Conservation (phyloP, 129 eudicot genomes). For the Tagetes patula region DNA sequence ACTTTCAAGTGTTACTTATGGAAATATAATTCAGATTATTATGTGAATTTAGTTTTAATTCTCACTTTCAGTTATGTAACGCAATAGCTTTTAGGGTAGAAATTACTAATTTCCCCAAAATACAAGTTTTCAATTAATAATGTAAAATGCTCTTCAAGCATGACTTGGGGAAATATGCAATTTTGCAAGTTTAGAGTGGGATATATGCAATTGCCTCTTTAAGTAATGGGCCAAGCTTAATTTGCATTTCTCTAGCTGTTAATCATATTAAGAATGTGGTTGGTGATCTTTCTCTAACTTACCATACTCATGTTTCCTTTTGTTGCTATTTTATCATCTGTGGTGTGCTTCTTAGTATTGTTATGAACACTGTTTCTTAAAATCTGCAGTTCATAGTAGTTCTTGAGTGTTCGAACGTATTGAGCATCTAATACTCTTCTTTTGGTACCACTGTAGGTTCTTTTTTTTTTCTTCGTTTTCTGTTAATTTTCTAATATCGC, state of each 20-base stretch:
- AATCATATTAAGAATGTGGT: neutral
- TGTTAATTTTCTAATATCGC: neutral
- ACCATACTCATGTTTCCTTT: neutral
- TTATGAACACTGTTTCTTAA: neutral
- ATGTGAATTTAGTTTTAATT: conserved; percentile 9
- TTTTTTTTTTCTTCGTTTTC: neutral
- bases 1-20: neutral
- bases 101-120: neutral
- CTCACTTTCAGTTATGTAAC: neutral
- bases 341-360: neutral
- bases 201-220: neutral
- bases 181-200: too few relatives aligned
- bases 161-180: too few relatives aligned
- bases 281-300: neutral
- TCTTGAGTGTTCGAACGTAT: neutral
- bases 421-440: neutral
- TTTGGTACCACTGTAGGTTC: neutral
- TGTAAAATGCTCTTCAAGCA: too few relatives aligned
- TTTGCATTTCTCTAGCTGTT: neutral
- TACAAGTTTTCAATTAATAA: too few relatives aligned
- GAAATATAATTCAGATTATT: neutral
- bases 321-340: neutral
- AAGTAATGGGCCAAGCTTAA: neutral
- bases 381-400: neutral
- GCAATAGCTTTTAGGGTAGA: conserved; percentile 1